These are phyloP conservation scores for Iberis pinnata DNA, from an alignment of 345 rosid genomes.

Conservation along the genomic window DNA sequence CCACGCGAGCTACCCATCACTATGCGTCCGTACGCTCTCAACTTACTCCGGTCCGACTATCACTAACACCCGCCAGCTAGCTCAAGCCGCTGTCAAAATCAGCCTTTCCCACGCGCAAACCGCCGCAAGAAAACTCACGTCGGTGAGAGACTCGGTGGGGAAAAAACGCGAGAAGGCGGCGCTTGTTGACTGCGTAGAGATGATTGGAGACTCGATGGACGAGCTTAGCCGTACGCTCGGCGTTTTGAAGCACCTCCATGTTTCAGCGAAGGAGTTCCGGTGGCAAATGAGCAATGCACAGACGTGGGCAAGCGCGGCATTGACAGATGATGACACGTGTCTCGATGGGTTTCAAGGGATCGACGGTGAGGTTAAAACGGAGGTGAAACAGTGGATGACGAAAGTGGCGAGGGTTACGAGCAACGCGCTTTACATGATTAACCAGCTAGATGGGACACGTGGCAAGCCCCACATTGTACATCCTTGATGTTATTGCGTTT, in stretches of 20 bases:
- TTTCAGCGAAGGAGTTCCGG: slow-evolving; percentile 35
- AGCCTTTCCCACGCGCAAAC: slow-evolving; percentile 45
- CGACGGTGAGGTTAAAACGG: slow-evolving; percentile 35
- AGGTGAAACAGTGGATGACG: slow-evolving; percentile 45
- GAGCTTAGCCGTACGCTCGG: slow-evolving; percentile 48
- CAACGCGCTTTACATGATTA: slow-evolving; percentile 78
- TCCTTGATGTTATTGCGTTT: slow-evolving; percentile 17
- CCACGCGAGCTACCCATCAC: slow-evolving; percentile 66
- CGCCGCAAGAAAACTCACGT: slow-evolving; percentile 32
- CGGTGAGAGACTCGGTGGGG: slow-evolving; percentile 20
- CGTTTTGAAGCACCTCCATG: slow-evolving; percentile 47
- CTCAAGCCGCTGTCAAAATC: slow-evolving; percentile 63
- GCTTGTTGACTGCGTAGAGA: slow-evolving; percentile 64
- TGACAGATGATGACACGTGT: slow-evolving; percentile 85
- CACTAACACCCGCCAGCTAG: slow-evolving; percentile 55
- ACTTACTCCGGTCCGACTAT: slow-evolving; percentile 56
- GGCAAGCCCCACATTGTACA: slow-evolving; percentile 21
- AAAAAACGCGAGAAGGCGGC: slow-evolving; percentile 44
- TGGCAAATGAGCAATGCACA: slow-evolving; percentile 71
- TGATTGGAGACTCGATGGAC: slow-evolving; percentile 60
- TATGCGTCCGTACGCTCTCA: slow-evolving; percentile 67
- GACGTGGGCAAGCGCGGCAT: slow-evolving; percentile 84
- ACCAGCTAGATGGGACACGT: slow-evolving; percentile 41
- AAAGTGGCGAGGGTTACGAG: slow-evolving; percentile 68
- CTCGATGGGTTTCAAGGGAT: slow-evolving; percentile 63